Evolutionary conservation across 169 alveolate genomes (phyloP), one percentile per base, ranked within the genome.

Genomic region (Plasmodium gallinaceum): DNA sequence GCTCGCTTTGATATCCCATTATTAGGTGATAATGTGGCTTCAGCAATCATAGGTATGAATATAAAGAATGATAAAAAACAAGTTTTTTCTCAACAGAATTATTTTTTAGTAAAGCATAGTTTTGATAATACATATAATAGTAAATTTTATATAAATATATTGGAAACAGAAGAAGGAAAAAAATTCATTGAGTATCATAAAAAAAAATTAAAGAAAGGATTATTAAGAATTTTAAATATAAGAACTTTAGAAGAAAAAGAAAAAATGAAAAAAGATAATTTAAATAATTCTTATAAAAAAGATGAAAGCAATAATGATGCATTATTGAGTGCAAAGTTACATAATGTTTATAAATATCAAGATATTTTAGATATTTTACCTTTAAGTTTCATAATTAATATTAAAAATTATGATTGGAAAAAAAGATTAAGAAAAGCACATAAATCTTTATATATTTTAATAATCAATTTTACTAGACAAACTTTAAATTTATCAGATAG

Each of bases 401-500:
- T 85, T 66, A 74, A 78, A 43, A 95, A 90, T 57, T 37, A 73
- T 54, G 95, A 90, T 54, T 95, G 97, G 97, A 85, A 90, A 51
- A 65, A 58, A 37, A 68, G 95, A 45, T 88, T 96, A n/a, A 32
- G 97, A 74, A 93, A 93, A 73, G 89, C 97, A 7, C 95, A 93
- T 70, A 89, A 95, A 26, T 96, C 98, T n/a, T 58, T 96, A 2
- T 60, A 92, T 62, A 93, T 96, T 16, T 88, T 96, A 42, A 95
- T 96, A 9, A 96, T 95, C 16, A 96, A 96, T 78, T 72, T 95
- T 54, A 94, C 97, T 18, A 91, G 95, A 18, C 94, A 93, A 64
- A 90, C 93, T 9, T 62, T 94, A 88, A 76, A 72, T 66, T 76
- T 88, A 46, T 57, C 85, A 5, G 87, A 66, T 60, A 68, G 75